Evolutionary conservation across 2,329 filamentous ascomycete species (phyloP).

Genomic region (Xylariaceae sp.): DNA sequence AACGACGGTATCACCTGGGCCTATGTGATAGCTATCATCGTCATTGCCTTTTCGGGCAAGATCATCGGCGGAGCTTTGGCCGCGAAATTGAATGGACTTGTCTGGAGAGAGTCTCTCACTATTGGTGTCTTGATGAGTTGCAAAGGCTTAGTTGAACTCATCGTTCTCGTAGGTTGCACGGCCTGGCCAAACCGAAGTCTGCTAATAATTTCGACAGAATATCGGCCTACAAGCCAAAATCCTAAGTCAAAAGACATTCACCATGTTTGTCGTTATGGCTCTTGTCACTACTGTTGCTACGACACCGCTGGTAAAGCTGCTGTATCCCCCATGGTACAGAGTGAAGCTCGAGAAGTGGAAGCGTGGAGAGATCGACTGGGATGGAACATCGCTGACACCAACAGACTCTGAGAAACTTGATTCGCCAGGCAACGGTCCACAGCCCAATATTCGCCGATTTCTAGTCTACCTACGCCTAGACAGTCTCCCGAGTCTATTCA

Average conservation of each 20-base stretch:
- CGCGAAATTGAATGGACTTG: constrained; percentile 66
- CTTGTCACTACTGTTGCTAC: constrained; percentile 69
- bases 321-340: constrained; percentile 72
- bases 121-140: constrained; percentile 94
- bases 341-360: constrained; percentile 62
- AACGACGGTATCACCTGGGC: constrained; percentile 79
- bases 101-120: constrained; percentile 85
- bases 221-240: constrained; percentile 70
- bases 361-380: constrained; percentile 72
- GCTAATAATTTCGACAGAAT: constrained; percentile 38
- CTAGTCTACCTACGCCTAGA: constrained; percentile 81
- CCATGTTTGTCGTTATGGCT: constrained; percentile 80
- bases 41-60: constrained; percentile 78
- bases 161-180: constrained; percentile 66
- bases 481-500: constrained; percentile 75
- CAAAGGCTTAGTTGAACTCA: constrained; percentile 89
- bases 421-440: constrained; percentile 30
- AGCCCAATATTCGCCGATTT: constrained; percentile 52
- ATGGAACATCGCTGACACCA: constrained; percentile 49
- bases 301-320: constrained; percentile 58
- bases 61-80: constrained; percentile 77
- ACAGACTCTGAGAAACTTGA: constrained; percentile 37
- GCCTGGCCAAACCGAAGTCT: constrained; percentile 8
- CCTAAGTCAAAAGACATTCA: constrained; percentile 64
- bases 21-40: constrained; percentile 79